Percentiles rank a stretch among this genome's conserved stretches.
Conservation (phyloP, 1,139 yeast genomes). For the Kodamaea derodonti region DNA sequence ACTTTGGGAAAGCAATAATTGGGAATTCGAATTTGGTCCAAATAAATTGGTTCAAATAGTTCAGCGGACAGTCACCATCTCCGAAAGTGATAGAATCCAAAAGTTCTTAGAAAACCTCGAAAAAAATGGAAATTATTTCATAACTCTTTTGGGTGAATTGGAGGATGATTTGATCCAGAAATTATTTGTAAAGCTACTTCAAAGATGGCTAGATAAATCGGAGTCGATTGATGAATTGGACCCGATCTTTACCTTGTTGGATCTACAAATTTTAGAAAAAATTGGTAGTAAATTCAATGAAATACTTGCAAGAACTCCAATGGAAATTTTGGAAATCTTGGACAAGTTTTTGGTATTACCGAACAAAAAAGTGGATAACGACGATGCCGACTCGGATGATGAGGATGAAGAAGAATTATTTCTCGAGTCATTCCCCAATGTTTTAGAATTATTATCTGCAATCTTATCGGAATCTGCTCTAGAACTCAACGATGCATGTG, state of each 20-base stretch:
- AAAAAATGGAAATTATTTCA: conserved; percentile 41
- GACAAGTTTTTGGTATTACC: conserved; percentile 37
- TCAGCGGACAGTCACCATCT: conserved; percentile 9
- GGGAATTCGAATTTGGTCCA: conserved; percentile 53
- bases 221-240: conserved; percentile 28
- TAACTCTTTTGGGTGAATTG: conserved; percentile 45
- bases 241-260: conserved; percentile 56
- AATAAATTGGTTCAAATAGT: conserved; percentile 54
- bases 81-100: conserved; percentile 22
- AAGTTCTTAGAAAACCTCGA: conserved; percentile 49
- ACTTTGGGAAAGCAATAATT: conserved; percentile 39
- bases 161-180: conserved; percentile 45
- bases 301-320: conserved; percentile 58
- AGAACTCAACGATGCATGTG: conserved; percentile 21
- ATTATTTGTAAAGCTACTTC: conserved; percentile 51
- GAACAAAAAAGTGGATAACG: conserved; percentile 14
- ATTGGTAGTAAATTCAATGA: conserved; percentile 61
- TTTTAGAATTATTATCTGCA: conserved; percentile 54
- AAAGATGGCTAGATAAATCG: conserved; percentile 50
- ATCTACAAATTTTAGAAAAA: conserved; percentile 61
- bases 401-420: conserved; percentile 14
- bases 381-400: conserved; percentile 24
- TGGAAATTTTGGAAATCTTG: conserved; percentile 55
- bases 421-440: conserved; percentile 26
- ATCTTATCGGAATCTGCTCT: conserved; percentile 43